Percentiles rank a stretch among this genome's conserved stretches.
Evolutionary conservation across 176 grass and related monocot genomes (phyloP).

Genomic region (Avena eriantha): DNA sequence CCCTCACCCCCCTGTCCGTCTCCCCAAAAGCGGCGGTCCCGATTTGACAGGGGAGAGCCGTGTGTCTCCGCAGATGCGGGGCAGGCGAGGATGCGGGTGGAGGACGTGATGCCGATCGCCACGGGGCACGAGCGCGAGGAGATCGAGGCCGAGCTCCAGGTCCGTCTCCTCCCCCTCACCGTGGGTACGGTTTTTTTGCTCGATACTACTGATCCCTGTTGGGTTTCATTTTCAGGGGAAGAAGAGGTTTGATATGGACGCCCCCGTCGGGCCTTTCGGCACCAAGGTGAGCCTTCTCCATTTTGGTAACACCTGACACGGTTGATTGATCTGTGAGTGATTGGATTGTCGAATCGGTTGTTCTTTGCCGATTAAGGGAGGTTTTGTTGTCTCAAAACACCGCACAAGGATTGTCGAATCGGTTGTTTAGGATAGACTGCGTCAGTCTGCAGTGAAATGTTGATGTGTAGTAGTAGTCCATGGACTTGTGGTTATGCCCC

Average conservation of each 20-base stretch:
- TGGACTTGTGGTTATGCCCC: background rate
- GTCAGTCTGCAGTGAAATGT: background rate
- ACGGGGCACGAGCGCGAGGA: constrained; percentile 73
- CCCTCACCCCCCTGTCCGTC: too few species aligned
- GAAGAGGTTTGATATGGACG: constrained; percentile 85
- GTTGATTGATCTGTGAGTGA: background rate
- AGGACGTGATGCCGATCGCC: constrained; percentile 80
- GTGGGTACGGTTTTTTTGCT: background rate
- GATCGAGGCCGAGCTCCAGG: constrained; percentile 68
- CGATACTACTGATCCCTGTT: background rate
- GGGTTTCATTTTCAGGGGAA: constrained; percentile 47
- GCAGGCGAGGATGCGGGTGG: constrained; percentile 45
- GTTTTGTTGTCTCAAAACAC: background rate
- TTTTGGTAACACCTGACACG: background rate
- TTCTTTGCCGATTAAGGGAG: background rate
- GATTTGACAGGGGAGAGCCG: constrained; percentile 19
- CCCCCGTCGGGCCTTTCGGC: constrained; percentile 64
- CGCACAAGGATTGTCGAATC: background rate
- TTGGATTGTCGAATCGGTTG: background rate
- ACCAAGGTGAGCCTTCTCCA: constrained; percentile 56
- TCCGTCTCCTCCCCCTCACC: background rate
- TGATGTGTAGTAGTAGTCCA: background rate
- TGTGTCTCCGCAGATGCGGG: constrained; percentile 21
- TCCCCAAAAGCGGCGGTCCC: background rate
- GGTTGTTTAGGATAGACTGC: background rate